phyloP scores from a whole-genome alignment of 331 rosid genomes.

The Telfairia occidentalis region DNA sequence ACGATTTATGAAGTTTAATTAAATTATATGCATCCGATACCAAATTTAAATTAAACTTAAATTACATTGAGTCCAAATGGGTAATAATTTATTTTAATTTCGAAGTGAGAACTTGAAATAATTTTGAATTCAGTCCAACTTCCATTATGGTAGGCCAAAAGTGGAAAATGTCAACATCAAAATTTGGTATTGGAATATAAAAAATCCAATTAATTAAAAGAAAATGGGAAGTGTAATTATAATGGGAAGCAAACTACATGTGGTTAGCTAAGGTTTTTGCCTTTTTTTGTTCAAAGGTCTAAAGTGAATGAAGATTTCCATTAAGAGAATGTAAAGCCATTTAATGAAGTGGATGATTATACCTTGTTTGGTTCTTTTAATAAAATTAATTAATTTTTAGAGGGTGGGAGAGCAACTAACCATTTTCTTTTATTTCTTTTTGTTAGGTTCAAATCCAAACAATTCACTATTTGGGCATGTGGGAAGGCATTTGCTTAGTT shows the following conservation, averaged over 20 bases:
- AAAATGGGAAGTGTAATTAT: not conserved
- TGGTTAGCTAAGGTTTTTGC: not conserved
- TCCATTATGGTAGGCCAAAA: conserved; percentile 1
- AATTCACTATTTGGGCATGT: conserved; percentile 3
- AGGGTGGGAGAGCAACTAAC: not conserved
- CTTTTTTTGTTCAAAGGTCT: not conserved
- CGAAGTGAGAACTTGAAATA: too few relatives aligned
- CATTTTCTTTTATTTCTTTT: not conserved
- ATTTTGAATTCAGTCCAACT: not conserved
- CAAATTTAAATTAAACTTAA: too few relatives aligned
- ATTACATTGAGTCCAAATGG: too few relatives aligned
- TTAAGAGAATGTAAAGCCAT: not conserved
- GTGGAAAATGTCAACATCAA: not conserved
- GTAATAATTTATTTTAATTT: too few relatives aligned
- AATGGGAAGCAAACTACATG: not conserved
- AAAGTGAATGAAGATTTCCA: not conserved
- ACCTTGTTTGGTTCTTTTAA: not conserved
- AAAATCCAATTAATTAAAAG: not conserved
- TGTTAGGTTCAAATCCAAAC: not conserved
- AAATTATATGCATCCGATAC: too few relatives aligned
- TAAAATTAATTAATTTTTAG: not conserved
- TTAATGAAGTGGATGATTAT: not conserved
- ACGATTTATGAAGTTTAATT: too few relatives aligned
- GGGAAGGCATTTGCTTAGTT: not conserved
- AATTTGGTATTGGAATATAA: not conserved